These are phyloP conservation scores for Gyromitra esculenta DNA, from an alignment of 2,329 filamentous ascomycete genomes.

Conservation along the genomic window DNA sequence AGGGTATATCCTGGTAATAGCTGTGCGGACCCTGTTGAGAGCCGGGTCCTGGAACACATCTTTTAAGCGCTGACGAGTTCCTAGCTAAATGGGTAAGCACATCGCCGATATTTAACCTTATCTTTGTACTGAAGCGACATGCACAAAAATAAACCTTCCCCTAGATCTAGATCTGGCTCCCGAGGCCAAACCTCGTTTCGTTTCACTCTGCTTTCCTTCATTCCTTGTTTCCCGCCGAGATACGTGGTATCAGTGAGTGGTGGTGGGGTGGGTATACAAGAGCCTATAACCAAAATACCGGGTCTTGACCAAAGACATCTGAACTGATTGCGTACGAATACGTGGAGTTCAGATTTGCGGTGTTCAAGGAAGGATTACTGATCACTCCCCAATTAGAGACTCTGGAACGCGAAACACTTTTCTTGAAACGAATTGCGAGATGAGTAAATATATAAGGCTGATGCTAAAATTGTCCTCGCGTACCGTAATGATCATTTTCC, in stretches of 20 bases:
- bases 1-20: slow-evolving; percentile 3
- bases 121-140: slow-evolving; percentile 12
- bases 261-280: not conserved
- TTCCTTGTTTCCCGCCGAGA: not conserved
- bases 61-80: not conserved
- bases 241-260: slow-evolving; percentile 1
- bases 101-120: slow-evolving; percentile 12
- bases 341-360: not conserved
- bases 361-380: not conserved
- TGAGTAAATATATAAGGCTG: slow-evolving; percentile 18
- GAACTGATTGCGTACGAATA: not conserved
- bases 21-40: not conserved
- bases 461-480: not conserved
- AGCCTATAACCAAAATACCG: slow-evolving; percentile 1
- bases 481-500: not conserved
- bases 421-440: slow-evolving; percentile 11
- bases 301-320: not conserved
- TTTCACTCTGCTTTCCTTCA: not conserved
- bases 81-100: slow-evolving; percentile 7
- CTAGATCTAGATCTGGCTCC: slow-evolving; percentile 4
- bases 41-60: not conserved
- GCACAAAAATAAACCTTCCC: slow-evolving; percentile 14
- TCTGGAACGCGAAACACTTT: slow-evolving; percentile 16
- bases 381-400: not conserved
- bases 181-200: not conserved